phyloP scores from a whole-genome alignment of 176 grass and related monocot species.

The Canna indica region DNA sequence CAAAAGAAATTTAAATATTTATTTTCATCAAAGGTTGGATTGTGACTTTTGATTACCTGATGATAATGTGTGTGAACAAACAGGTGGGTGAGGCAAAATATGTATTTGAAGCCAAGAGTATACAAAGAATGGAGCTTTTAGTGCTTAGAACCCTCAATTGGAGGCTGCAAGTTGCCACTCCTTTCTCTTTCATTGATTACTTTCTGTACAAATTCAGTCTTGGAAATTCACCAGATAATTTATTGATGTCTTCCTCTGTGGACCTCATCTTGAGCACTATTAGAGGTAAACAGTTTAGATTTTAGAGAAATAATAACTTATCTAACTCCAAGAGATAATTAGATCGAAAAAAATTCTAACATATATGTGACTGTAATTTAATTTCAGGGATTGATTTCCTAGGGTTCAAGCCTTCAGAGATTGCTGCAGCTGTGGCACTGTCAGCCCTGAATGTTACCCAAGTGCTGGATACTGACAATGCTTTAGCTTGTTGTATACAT shows the following conservation, averaged over 20 bases:
- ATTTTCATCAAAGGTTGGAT: neutral
- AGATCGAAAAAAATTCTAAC: neutral
- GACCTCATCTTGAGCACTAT: neutral
- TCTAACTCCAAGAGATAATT: too few relatives aligned
- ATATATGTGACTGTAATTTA: constrained; percentile 19
- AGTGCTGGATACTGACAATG: constrained; percentile 13
- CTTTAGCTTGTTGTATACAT: constrained; percentile 39
- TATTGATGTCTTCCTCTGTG: neutral
- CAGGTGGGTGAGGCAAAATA: constrained; percentile 2
- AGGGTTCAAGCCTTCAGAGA: constrained; percentile 73
- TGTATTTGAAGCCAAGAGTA: neutral
- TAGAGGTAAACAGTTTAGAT: neutral
- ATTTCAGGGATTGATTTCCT: constrained; percentile 57
- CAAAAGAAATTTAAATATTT: neutral
- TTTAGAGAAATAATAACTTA: neutral
- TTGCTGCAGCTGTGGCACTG: constrained; percentile 48
- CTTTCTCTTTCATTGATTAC: constrained; percentile 8
- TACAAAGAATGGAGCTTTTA: constrained; percentile 8
- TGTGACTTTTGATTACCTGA: too few relatives aligned
- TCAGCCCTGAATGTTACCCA: constrained; percentile 28
- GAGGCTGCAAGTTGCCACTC: neutral
- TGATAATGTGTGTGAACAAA: too few relatives aligned
- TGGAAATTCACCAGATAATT: neutral
- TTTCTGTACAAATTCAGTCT: neutral
- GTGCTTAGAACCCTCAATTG: constrained; percentile 1